Conservation (phyloP, 176 grass and related monocot species). For the Eleusine coracana region DNA sequence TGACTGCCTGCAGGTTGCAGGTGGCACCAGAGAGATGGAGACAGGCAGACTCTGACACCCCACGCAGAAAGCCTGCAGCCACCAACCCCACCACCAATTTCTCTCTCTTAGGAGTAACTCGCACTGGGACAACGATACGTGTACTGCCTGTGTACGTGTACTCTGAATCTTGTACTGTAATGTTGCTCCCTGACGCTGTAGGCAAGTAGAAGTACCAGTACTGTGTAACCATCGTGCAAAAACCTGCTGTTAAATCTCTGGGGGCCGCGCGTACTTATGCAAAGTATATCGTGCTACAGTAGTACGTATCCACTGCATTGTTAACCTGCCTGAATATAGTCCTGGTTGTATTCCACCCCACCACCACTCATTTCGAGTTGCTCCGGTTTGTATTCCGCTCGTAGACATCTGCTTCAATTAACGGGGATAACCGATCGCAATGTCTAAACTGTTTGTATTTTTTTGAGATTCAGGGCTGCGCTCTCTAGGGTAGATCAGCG, state of each 20-base stretch:
- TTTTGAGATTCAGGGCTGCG: neutral
- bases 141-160: neutral
- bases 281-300: no score
- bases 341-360: no score
- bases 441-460: no score
- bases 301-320: no score
- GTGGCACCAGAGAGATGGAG: slow-evolving; percentile 7
- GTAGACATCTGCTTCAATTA: no score
- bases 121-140: neutral
- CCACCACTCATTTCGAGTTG: no score
- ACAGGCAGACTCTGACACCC: slow-evolving; percentile 66
- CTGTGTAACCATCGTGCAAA: neutral
- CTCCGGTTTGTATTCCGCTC: no score
- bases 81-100: slow-evolving; percentile 1
- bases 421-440: no score
- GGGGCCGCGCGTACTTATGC: no score
- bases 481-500: neutral
- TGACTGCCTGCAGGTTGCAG: slow-evolving; percentile 49
- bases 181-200: neutral
- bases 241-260: neutral
- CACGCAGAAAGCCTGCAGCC: slow-evolving; percentile 54
- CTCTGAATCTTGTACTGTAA: neutral
- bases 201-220: no score
- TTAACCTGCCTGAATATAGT: no score
- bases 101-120: slow-evolving; percentile 43